These are phyloP conservation scores for Heterobasidion parviporum DNA, from an alignment of 1,284 basidiomycete species.

Conservation along the genomic window DNA sequence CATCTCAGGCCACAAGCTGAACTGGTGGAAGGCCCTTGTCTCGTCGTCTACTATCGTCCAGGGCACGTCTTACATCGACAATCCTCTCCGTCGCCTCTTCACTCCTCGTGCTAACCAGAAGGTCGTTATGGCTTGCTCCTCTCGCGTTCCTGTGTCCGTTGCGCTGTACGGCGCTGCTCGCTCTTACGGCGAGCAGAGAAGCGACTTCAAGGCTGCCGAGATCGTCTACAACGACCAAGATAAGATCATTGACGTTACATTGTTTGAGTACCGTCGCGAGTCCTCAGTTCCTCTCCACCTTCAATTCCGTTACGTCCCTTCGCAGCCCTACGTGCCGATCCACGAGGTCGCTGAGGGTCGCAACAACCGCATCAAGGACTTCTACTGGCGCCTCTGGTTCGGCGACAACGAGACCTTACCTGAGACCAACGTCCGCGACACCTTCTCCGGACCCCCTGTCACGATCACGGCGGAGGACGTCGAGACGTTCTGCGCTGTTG, in stretches of 20 bases:
- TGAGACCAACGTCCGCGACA: slow-evolving; percentile 66
- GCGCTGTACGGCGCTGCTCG: slow-evolving; percentile 73
- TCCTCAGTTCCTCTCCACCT: slow-evolving; percentile 77
- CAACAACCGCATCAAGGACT: slow-evolving; percentile 90
- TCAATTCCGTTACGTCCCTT: slow-evolving; percentile 83
- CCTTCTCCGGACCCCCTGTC: slow-evolving; percentile 80
- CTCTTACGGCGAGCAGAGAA: slow-evolving; percentile 69
- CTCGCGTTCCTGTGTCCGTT: slow-evolving; percentile 46
- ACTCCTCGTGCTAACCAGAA: slow-evolving; percentile 77
- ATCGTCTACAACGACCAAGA: slow-evolving; percentile 52
- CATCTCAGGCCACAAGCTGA: slow-evolving; percentile 74
- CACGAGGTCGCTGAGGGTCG: slow-evolving; percentile 85
- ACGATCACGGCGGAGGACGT: slow-evolving; percentile 71
- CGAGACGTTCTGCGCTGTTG: slow-evolving; percentile 87
- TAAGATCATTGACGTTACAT: slow-evolving; percentile 62
- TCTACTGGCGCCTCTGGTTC: slow-evolving; percentile 97
- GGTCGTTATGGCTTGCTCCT: slow-evolving; percentile 49
- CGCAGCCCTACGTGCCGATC: slow-evolving; percentile 87
- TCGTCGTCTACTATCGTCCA: slow-evolving; percentile 81
- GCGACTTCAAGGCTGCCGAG: slow-evolving; percentile 80
- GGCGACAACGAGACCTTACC: slow-evolving; percentile 76
- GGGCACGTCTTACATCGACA: slow-evolving; percentile 78
- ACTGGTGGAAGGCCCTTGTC: slow-evolving; percentile 85
- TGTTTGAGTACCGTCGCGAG: slow-evolving; percentile 81
- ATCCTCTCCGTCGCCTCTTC: slow-evolving; percentile 85